Percentiles rank a stretch among this genome's conserved stretches.
Conservation (phyloP, 106 monocot species). For the Platanthera zijinensis region DNA sequence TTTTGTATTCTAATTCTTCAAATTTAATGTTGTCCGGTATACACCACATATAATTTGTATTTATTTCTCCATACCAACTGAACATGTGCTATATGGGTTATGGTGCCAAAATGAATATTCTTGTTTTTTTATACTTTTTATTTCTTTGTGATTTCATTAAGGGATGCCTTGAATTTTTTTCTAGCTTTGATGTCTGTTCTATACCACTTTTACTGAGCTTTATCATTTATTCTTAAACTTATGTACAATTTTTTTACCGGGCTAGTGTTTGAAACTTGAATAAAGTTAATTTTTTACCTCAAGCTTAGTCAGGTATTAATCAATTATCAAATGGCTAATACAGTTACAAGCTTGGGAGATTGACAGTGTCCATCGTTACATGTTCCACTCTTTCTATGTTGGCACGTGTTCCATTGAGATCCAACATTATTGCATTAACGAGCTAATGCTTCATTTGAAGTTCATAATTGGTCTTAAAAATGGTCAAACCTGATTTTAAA, state of each 20-base stretch:
- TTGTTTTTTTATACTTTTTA: no score
- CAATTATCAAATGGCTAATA: constrained; percentile 17
- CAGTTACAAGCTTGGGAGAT: constrained; percentile 35
- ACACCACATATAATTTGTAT: no score
- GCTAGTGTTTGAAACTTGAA: not conserved
- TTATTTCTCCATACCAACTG: no score
- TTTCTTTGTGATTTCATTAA: no score
- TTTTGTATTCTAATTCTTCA: no score
- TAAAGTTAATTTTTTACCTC: constrained; percentile 1
- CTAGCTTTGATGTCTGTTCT: no score
- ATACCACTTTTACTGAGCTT: no score
- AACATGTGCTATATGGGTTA: no score
- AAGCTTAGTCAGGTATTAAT: constrained; percentile 27
- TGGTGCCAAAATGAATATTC: no score
- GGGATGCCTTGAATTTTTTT: no score
- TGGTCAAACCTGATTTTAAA: not conserved
- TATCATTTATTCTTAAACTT: no score
- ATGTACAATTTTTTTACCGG: not conserved
- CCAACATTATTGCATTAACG: not conserved
- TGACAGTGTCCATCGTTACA: constrained; percentile 25
- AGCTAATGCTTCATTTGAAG: not conserved
- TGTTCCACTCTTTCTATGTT: not conserved
- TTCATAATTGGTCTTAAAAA: not conserved
- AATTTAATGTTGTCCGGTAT: no score
- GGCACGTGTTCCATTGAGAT: constrained; percentile 16